Base-by-base conservation (phyloP, 2,329 filamentous ascomycete genomes). In the Beauveria scarabaeidicola region DNA sequence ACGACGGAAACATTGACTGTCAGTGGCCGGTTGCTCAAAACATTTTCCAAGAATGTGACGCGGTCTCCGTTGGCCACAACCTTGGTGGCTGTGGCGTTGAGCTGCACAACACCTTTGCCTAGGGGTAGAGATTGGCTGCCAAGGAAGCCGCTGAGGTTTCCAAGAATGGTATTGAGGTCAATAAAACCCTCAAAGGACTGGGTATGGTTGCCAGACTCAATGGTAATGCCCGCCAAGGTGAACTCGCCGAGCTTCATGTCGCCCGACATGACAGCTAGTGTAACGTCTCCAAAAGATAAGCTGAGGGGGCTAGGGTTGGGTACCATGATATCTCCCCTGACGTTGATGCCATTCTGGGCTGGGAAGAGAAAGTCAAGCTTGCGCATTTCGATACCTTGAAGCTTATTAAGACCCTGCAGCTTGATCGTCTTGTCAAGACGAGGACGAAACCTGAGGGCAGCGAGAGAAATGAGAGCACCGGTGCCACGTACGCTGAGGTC, bases 211-310 rank as follows among this genome's bases (percentile, higher is more conserved):
- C 75, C 76, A 0, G 73, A 76, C 17, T 70, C 69, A 4, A 81
- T 68, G 0, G 69, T 32, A 1, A 78, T 68, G 43, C 79, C 69
- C 56, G 71, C 69, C 5, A 78, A 60, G 17, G 68, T 68, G 19
- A 76, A 69, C 1, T 72, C 63, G 5, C 78, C 78, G 7, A 80
- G 63, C 9, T 66, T 67, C 10, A 75, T 60, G n/a, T 74, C 68
- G 3, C 74, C 75, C 0, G 72, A 73, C 56, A 72, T 65, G 19
- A 80, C 56, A 47, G 78, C 76, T 17, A 79, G 71, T 0, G 75
- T 75, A n/a, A 80, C 53, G 63, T 80, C 75, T 11, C 78, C 78
- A 3, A 78, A 68, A 0, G 72, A 74, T 6, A 80, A 73, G 1
- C 72, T 72, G 2, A 81, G 68, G 1, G 72, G 66, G 2, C 77